Percentiles rank a stretch among this genome's conserved stretches.
Conservation (phyloP, 2,329 filamentous ascomycete genomes). For the Elsinoe arachidis region DNA sequence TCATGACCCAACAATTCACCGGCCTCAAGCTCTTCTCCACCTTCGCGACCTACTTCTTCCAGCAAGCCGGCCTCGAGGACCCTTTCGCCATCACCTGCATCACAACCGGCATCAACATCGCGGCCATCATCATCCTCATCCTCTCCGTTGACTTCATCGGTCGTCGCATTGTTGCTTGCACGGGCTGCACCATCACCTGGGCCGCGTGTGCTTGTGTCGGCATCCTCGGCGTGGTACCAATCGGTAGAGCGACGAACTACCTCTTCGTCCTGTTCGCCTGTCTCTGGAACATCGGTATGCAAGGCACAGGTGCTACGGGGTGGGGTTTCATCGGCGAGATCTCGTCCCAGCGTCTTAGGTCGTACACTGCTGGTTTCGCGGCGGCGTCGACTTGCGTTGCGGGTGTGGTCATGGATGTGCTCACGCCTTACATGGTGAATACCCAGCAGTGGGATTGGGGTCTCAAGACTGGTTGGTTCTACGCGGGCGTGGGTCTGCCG, state of each 20-base stretch:
- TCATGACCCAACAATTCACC: slow-evolving; percentile 8
- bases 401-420: slow-evolving; percentile 7
- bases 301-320: not conserved
- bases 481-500: slow-evolving; percentile 1
- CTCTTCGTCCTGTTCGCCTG: slow-evolving; percentile 6
- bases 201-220: not conserved
- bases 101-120: not conserved
- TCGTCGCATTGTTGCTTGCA: not conserved
- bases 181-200: not conserved
- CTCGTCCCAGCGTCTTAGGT: not conserved
- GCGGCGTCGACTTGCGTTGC: not conserved
- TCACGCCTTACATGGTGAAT: slow-evolving; percentile 7
- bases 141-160: not conserved
- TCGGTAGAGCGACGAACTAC: not conserved
- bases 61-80: slow-evolving; percentile 2
- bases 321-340: slow-evolving; percentile 3
- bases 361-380: not conserved
- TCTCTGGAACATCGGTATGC: slow-evolving; percentile 1
- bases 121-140: not conserved
- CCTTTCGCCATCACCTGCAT: not conserved
- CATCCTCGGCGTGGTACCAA: not conserved
- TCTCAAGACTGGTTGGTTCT: slow-evolving; percentile 5
- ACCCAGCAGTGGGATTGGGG: not conserved
- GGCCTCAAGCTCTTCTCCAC: slow-evolving; percentile 8
- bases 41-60: slow-evolving; percentile 6